Base-by-base conservation (phyloP, 169 alveolate genomes). In the Eimeria acervulina region DNA sequence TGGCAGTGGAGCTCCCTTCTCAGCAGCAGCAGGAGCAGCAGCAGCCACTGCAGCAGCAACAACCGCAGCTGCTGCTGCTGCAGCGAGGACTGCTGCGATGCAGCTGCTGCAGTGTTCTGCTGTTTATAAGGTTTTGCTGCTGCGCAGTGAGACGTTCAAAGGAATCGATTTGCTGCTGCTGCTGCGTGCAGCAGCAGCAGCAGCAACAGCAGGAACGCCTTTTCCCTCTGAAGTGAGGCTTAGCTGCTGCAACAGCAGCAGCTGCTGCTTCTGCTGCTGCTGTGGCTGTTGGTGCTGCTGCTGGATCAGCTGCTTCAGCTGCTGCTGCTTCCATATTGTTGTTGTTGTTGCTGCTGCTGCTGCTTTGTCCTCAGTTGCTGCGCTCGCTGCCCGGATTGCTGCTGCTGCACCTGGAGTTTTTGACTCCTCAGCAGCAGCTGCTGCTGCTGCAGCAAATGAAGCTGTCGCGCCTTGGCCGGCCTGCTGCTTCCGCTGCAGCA, bases 61-160 rank as follows among this genome's bases (percentile, higher is more conserved):
- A 72, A 47, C 55, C 5, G 55, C 55, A 47, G 55, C 55, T 7
- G 55, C 84, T 12, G 84, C 84, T 10, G 84, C 42, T 10, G 84
- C 84, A 72, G 84, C 84, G 12, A 28, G 10, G 0, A 40, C 84
- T 8, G 84, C 84, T n/a, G 84, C 84, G 15, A 10, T 31, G 51
- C 52, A 72, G 84, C 84, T 72, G 84, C 84, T 72, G 51, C 84
- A 36, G 42, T 28, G 51, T 44, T 44, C 84, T n/a, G 84, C 21
- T 23, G n/a, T 31, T 17, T 8, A 72, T 28, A 44, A 8, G 42
- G 52, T 31, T 28, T 36, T 72, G 84, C 84, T 72, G 84, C 84
- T 28, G 84, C 84, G 28, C 52, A 31, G 84, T 6, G 84, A 72
- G 42, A 36, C 23, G 26, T 36, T 6, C 52, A 72, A 72, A 72